Evolutionary conservation across 306 rosid genomes (phyloP), one percentile per base, ranked within the genome.

Genomic region (Coriaria nepalensis): DNA sequence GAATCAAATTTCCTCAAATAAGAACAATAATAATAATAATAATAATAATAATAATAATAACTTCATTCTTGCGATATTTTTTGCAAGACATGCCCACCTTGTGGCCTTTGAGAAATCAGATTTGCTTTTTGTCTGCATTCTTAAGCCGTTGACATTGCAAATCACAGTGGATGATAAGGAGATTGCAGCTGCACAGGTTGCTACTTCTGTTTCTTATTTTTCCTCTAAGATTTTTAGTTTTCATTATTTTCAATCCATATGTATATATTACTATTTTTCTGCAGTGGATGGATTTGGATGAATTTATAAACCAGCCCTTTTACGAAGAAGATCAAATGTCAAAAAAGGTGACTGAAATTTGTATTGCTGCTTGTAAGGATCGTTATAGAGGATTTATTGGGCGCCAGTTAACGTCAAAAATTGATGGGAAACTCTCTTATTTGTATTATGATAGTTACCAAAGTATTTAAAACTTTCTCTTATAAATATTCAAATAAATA

Each of bases 41-140:
- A n/a, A n/a, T n/a, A n/a, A n/a, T n/a, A n/a, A n/a, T n/a, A n/a
- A n/a, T n/a, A n/a, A n/a, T n/a, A n/a, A n/a, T n/a, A n/a, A n/a
- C n/a, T n/a, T n/a, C n/a, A n/a, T 12, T 12, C 43, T 33, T 56
- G 2, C 47, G 43, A 35, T n/a, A 7, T 13, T 43, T 44, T 2
- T 47, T 11, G 6, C 10, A 40, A 68, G 72, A 53, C 75, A 68
- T 53, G 68, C 66, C 57, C 79, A 68, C 46, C 36, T 45, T 37
- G 43, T 61, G 54, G 69, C 75, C 5, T 68, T 68, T 49, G 75
- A 73, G 61, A 63, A 52, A 52, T 73, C 79, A 10, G 75, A 73
- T 56, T 39, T 73, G 63, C 66, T 68, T 29, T 68, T 73, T 46
- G 62, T 68, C 8, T 68, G 79, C 68, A 73, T 68, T 68, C 74